Base-by-base conservation (phyloP, 345 rosid species). In the Passiflora organensis region DNA sequence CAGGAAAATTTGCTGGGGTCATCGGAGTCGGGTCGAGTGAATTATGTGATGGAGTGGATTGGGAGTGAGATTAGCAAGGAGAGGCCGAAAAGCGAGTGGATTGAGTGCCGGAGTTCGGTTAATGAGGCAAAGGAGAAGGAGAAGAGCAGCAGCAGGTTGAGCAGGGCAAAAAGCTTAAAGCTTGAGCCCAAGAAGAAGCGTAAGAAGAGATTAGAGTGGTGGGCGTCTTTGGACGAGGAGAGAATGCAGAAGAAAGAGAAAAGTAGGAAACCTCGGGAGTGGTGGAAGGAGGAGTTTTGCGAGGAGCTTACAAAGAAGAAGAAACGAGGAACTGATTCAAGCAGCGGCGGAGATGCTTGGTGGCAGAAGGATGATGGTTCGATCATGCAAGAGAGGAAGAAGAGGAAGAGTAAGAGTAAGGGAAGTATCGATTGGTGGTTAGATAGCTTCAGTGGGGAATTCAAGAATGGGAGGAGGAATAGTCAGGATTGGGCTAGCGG, bases 281-380 rank as follows among this genome's bases (percentile, higher is more conserved):
- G 95, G 95, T 86, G 95, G 95, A 86, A 81, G 55, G 95, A 86
- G 43, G 95, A 86, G 69, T 86, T 81, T 59, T 86, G 89, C 6
- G 95, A 86, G 42, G 95, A 86, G 64, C 62, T 86, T 1, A 62
- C 82, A 18, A 85, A 72, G 53, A 85, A 76, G 62, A 76, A 80
- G 68, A 80, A 75, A 83, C 76, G 61, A 82, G 76, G 74, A 76
- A 75, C 76, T 13, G 34, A 28, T 28, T 28, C 34, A 28, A 28
- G 34, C 34, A 28, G 5, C 8, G 34, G 34, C 34, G 82, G 71
- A 53, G 95, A 81, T n/a, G 62, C 55, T 15, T 86, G 87, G 87
- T 77, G 83, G 82, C 87, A 79, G 24, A 81, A 59, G 60, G 89
- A 86, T 14, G 85, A 72, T 44, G 79, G 74, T 24, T 32, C 48